phyloP scores from a whole-genome alignment of 306 rosid species.

The Lagenaria siceraria region DNA sequence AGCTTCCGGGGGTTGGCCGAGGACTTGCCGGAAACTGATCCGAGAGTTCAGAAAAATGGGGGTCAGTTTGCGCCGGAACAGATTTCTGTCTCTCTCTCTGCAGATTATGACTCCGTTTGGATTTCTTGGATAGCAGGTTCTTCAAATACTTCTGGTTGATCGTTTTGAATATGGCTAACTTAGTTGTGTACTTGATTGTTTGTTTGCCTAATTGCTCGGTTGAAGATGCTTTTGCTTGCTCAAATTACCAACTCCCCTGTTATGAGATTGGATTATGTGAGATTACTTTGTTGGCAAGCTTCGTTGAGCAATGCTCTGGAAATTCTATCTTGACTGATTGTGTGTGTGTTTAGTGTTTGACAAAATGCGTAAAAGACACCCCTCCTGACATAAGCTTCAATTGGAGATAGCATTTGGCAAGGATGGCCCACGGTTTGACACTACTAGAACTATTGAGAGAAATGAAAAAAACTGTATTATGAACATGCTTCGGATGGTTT shows the following conservation, averaged over 20 bases:
- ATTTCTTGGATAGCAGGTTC: constrained; percentile 89
- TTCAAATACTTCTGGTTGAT: neutral
- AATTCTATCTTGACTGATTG: neutral
- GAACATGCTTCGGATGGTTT: neutral
- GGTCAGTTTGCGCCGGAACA: constrained; percentile 56
- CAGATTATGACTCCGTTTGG: constrained; percentile 48
- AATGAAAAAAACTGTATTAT: neutral
- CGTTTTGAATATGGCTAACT: neutral
- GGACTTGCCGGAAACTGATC: constrained; percentile 65
- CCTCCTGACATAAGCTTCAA: neutral
- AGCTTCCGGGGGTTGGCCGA: constrained; percentile 58
- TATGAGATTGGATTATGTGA: neutral
- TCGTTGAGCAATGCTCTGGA: neutral
- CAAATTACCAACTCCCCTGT: neutral
- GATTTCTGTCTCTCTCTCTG: constrained; percentile 72
- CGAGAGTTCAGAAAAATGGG: constrained; percentile 43
- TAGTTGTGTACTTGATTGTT: neutral
- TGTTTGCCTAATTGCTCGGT: neutral
- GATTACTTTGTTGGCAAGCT: neutral
- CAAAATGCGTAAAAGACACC: neutral
- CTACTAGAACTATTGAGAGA: neutral
- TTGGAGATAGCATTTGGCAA: neutral
- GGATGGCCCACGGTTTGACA: neutral
- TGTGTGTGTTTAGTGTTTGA: neutral
- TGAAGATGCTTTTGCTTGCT: neutral